Percentiles rank a stretch among this genome's conserved stretches.
Conservation (phyloP, 495 filamentous ascomycete genomes). For the Choiromyces venosus region DNA sequence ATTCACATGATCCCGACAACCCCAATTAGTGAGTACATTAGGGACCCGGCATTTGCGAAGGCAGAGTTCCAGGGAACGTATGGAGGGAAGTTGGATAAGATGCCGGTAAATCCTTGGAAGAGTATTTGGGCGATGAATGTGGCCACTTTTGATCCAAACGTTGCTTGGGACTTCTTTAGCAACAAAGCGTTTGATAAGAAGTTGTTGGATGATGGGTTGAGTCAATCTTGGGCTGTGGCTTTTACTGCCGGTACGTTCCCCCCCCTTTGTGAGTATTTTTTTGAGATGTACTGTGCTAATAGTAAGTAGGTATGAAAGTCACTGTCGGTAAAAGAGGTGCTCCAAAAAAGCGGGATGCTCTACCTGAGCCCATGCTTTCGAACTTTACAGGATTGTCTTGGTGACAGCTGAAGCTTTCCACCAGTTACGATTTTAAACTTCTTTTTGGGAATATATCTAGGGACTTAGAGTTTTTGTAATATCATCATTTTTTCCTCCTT, state of each 20-base stretch:
- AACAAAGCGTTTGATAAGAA: constrained; percentile 56
- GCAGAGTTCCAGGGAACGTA: constrained; percentile 86
- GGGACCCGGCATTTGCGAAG: constrained; percentile 60
- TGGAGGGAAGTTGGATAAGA: constrained; percentile 24
- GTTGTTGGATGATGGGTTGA: constrained; percentile 80
- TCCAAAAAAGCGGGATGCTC: background rate
- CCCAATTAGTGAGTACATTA: constrained; percentile 61
- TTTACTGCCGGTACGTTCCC: constrained; percentile 54
- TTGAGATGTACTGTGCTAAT: background rate
- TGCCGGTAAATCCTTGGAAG: constrained; percentile 66
- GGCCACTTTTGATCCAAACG: constrained; percentile 64
- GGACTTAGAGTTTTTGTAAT: background rate
- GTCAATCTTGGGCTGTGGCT: constrained; percentile 83
- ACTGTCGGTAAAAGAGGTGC: background rate
- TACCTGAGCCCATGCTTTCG: background rate
- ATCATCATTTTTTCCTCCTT: no score
- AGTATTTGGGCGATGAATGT: constrained; percentile 77
- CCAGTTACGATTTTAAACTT: background rate
- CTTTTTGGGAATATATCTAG: background rate
- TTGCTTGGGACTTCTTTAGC: constrained; percentile 68
- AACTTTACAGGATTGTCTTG: background rate
- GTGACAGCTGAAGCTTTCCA: background rate
- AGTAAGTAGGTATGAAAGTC: background rate
- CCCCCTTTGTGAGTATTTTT: background rate
- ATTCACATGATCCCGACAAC: constrained; percentile 92